Base-by-base conservation (phyloP, 768 basidiomycete genomes). In the Amanita molliuscula region DNA sequence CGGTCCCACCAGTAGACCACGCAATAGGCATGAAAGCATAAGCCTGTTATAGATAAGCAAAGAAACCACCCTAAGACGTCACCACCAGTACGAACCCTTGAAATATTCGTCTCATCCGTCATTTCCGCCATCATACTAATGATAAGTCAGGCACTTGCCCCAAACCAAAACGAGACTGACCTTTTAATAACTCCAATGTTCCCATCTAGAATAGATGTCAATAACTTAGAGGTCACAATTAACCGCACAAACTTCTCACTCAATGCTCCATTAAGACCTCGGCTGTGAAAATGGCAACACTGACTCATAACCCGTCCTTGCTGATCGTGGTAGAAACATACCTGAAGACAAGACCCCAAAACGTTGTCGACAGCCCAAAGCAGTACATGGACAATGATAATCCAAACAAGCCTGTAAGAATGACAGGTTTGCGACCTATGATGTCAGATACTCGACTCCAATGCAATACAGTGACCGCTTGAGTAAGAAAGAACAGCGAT, bases 371-470 rank as follows among this genome's bases (percentile, higher is more conserved):
- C 13, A 89, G 62, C 20, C 86, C 87, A 54, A 88, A 88, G 60
- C 75, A 79, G 48, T 77, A 80, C 81, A 88, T 86, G 0, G 83
- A 85, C 9, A 75, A 29, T 0, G 80, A 77, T 13, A 87, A 58
- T 3, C 86, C 87, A 25, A 75, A 62, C 1, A 88, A 65, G 1
- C 87, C 87, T 0, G 61, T 70, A 48, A 88, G 67, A 52, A 88
- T 77, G 20, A 89, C 78, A 0, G 88, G 86, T 55, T 83, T 87
- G 40, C 88, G 79, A 16, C 88, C 88, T 35, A 88, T 62, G 34
- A 72, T 67, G 54, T 89, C 88, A 9, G 85, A 88, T 9, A 79
- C 48, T 15, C 82, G 76, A 60, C 82, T 82, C 85, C 86, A 89
- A 53, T 86, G 78, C 13, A 88, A 62, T 21, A 87, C 79, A 1